These are phyloP conservation scores for Boletus subcaerulescens DNA, from an alignment of 768 basidiomycete genomes.

Conservation along the genomic window DNA sequence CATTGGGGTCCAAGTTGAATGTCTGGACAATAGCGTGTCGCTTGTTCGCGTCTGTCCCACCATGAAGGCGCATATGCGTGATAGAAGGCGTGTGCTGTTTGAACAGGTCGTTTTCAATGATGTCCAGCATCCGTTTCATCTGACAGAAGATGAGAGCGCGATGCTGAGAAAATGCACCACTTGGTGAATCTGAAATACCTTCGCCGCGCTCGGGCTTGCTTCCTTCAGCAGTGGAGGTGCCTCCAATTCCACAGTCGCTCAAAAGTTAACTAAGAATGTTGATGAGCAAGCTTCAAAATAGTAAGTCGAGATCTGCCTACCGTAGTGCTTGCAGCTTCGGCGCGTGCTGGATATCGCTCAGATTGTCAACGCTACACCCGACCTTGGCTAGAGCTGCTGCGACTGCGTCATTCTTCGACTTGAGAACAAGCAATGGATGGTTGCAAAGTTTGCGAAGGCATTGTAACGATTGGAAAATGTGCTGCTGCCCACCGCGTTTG, in stretches of 20 bases:
- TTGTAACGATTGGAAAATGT: slow-evolving; percentile 96
- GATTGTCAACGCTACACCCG: slow-evolving; percentile 39
- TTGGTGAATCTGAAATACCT: slow-evolving; percentile 43
- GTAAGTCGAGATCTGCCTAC: slow-evolving; percentile 42
- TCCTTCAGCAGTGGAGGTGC: slow-evolving; percentile 44
- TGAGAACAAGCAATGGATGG: slow-evolving; percentile 90
- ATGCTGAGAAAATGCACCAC: slow-evolving; percentile 80
- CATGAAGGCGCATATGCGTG: slow-evolving; percentile 98
- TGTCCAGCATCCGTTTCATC: slow-evolving; percentile 98
- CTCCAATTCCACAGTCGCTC: slow-evolving; percentile 91
- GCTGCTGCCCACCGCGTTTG: slow-evolving; percentile 69
- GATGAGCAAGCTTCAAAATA: slow-evolving; percentile 2
- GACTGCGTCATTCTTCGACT: slow-evolving; percentile 60
- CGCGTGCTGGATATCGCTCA: slow-evolving; percentile 85
- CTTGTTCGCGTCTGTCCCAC: slow-evolving; percentile 86
- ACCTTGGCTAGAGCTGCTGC: slow-evolving; percentile 55
- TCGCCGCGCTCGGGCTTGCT: slow-evolving; percentile 70
- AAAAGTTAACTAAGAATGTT: slow-evolving; percentile 73
- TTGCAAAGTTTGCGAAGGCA: slow-evolving; percentile 98
- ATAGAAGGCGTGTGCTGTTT: slow-evolving; percentile 90
- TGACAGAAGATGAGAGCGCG: slow-evolving; percentile 99
- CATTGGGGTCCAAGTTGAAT: slow-evolving; percentile 96
- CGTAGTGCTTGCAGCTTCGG: slow-evolving; percentile 90
- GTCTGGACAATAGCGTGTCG: slow-evolving; percentile 97
- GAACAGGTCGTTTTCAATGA: slow-evolving; percentile 94